Conservation (phyloP, 164 flowering plant genomes). For the Houttuynia cordata region DNA sequence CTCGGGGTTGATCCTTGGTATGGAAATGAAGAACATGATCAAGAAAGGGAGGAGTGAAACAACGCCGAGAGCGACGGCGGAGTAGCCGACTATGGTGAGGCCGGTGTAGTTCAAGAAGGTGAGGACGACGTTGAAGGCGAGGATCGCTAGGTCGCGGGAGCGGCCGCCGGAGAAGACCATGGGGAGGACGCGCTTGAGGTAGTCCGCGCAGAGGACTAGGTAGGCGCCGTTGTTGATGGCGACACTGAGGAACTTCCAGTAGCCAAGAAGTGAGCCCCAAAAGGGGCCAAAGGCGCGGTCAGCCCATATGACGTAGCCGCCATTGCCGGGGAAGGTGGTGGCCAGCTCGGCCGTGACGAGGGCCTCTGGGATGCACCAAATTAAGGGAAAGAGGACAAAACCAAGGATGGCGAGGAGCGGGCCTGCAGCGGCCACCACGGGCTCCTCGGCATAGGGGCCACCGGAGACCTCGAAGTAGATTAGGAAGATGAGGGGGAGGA, state of each 20-base stretch:
- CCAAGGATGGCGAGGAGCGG: constrained; percentile 69
- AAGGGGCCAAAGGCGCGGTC: constrained; percentile 69
- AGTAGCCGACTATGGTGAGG: constrained; percentile 55
- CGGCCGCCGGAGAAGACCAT: constrained; percentile 28
- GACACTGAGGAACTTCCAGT: constrained; percentile 65
- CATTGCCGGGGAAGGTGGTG: constrained; percentile 73
- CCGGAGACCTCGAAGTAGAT: constrained; percentile 94
- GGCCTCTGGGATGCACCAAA: constrained; percentile 86
- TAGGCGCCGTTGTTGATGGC: constrained; percentile 75
- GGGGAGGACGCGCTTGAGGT: constrained; percentile 40
- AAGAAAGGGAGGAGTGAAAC: constrained; percentile 57
- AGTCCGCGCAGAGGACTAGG: constrained; percentile 60
- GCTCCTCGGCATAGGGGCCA: constrained; percentile 80
- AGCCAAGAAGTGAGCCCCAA: constrained; percentile 70
- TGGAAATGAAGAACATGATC: constrained; percentile 45
- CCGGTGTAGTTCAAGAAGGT: constrained; percentile 67
- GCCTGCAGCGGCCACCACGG: constrained; percentile 73
- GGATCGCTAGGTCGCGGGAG: constrained; percentile 32
- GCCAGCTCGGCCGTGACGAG: constrained; percentile 82
- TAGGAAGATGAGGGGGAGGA: constrained; percentile 72
- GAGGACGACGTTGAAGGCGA: constrained; percentile 32
- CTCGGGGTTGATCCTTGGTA: constrained; percentile 42
- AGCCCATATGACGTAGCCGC: constrained; percentile 86
- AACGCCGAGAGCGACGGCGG: constrained; percentile 40
- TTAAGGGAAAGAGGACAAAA: constrained; percentile 76